These are phyloP conservation scores for Suillus luteus DNA, from an alignment of 768 basidiomycete species.

Conservation along the genomic window DNA sequence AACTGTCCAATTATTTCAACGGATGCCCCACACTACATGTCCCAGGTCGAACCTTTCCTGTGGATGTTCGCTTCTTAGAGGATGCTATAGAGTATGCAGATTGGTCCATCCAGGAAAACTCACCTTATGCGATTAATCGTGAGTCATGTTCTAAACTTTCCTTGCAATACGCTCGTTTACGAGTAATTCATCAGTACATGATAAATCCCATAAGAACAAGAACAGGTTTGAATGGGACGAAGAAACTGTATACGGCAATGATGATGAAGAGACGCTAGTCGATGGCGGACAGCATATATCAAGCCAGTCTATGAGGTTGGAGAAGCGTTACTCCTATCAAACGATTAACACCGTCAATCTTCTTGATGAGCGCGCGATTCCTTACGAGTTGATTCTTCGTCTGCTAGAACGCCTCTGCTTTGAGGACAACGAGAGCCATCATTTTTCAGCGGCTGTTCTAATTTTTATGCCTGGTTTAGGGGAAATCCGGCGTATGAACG, in stretches of 20 bases:
- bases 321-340: slow-evolving; percentile 76
- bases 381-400: slow-evolving; percentile 85
- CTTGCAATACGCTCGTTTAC: slow-evolving; percentile 3
- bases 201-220: slow-evolving; percentile 66
- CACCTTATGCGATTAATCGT: slow-evolving; percentile 79
- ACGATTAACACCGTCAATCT: slow-evolving; percentile 82
- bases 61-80: slow-evolving; percentile 82
- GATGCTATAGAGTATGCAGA: slow-evolving; percentile 83
- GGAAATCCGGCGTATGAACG: slow-evolving; percentile 88
- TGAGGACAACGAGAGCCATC: slow-evolving; percentile 48
- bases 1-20: slow-evolving; percentile 88
- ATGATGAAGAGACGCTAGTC: slow-evolving; percentile 54
- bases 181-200: slow-evolving; percentile 45
- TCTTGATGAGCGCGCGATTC: slow-evolving; percentile 85
- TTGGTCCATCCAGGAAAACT: slow-evolving; percentile 79
- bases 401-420: slow-evolving; percentile 86
- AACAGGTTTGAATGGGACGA: slow-evolving; percentile 78
- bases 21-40: slow-evolving; percentile 82
- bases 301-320: slow-evolving; percentile 50
- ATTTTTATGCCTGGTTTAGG: slow-evolving; percentile 95
- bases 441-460: slow-evolving; percentile 79
- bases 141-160: slow-evolving; percentile 27
- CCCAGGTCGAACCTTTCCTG: slow-evolving; percentile 94
- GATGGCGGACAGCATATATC: background rate
- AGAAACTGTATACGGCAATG: slow-evolving; percentile 58